Conservation (phyloP, 164 flowering plant genomes). For the Piper longum region DNA sequence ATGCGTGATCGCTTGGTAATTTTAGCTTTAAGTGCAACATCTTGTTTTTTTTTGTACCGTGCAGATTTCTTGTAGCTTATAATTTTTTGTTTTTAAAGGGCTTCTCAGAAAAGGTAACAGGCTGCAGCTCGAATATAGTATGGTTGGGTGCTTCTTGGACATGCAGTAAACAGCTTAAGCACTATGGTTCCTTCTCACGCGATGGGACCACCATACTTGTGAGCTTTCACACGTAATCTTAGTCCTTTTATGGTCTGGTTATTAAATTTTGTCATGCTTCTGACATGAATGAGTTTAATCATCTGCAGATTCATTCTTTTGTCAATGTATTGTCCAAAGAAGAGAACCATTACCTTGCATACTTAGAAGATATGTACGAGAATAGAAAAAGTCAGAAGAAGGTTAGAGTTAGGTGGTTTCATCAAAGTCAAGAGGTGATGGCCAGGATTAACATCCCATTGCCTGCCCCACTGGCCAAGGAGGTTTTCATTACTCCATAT, state of each 20-base stretch:
- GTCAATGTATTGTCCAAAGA: slow-evolving; percentile 89
- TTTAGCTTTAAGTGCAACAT: background rate
- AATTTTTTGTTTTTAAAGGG: slow-evolving; percentile 26
- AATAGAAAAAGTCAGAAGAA: slow-evolving; percentile 83
- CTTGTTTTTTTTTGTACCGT: background rate
- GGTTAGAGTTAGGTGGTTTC: slow-evolving; percentile 97
- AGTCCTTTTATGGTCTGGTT: background rate
- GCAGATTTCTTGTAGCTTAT: background rate
- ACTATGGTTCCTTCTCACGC: slow-evolving; percentile 69
- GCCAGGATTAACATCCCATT: slow-evolving; percentile 25
- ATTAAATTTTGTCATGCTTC: background rate
- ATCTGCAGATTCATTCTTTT: slow-evolving; percentile 75
- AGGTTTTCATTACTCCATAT: slow-evolving; percentile 85
- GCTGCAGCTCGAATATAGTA: slow-evolving; percentile 43
- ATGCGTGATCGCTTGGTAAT: slow-evolving; percentile 1
- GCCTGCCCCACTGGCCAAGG: slow-evolving; percentile 60
- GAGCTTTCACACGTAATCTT: slow-evolving; percentile 13
- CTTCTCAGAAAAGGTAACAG: slow-evolving; percentile 35
- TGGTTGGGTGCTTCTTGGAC: slow-evolving; percentile 93
- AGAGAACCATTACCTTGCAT: slow-evolving; percentile 67
- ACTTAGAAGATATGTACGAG: slow-evolving; percentile 96
- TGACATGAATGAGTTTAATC: background rate
- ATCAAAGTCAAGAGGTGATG: slow-evolving; percentile 66
- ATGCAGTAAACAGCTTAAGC: slow-evolving; percentile 87
- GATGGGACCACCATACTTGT: slow-evolving; percentile 68